A percentile compares a stretch with the other conserved stretches of the same genome.
phyloP scores from a whole-genome alignment of 139 green algal genomes.

The Chlamydomonas sp. region DNA sequence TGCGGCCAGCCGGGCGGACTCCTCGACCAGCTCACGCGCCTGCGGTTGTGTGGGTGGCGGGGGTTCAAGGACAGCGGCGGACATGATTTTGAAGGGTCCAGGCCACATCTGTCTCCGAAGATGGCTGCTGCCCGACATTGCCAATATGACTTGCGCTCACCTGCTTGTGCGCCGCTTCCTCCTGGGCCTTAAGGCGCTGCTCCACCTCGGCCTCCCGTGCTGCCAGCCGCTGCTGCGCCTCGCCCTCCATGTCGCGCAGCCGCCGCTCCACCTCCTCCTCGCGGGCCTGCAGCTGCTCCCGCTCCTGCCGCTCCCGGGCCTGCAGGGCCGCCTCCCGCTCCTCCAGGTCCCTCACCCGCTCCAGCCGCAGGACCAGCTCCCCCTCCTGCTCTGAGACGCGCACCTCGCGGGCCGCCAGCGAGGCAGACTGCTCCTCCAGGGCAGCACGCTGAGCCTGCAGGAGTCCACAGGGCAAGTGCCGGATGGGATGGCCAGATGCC shows the following conservation, averaged over 20 bases:
- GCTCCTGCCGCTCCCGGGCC: not conserved
- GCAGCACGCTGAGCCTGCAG: not conserved
- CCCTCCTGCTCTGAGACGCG: not conserved
- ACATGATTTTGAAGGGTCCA: no score
- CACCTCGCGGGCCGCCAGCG: not conserved
- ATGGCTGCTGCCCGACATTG: no score
- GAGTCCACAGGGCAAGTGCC: no score
- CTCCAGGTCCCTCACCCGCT: not conserved
- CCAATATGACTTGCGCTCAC: no score
- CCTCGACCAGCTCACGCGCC: no score
- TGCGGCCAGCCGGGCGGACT: not conserved
- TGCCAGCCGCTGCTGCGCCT: not conserved
- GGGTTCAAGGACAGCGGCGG: no score
- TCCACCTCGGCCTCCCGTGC: slow-evolving; percentile 6
- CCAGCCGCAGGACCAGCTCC: not conserved
- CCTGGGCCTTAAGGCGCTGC: not conserved
- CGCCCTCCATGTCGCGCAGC: not conserved
- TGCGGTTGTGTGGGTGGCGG: no score
- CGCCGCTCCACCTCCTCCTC: slow-evolving; percentile 1
- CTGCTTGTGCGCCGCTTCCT: no score
- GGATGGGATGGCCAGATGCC: no score
- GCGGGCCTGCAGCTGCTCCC: not conserved
- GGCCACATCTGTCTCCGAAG: no score
- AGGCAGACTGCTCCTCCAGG: not conserved
- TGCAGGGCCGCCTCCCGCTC: not conserved